These are phyloP conservation scores for Orbilia brochopaga DNA, from an alignment of 2,329 filamentous ascomycete species.

Conservation along the genomic window DNA sequence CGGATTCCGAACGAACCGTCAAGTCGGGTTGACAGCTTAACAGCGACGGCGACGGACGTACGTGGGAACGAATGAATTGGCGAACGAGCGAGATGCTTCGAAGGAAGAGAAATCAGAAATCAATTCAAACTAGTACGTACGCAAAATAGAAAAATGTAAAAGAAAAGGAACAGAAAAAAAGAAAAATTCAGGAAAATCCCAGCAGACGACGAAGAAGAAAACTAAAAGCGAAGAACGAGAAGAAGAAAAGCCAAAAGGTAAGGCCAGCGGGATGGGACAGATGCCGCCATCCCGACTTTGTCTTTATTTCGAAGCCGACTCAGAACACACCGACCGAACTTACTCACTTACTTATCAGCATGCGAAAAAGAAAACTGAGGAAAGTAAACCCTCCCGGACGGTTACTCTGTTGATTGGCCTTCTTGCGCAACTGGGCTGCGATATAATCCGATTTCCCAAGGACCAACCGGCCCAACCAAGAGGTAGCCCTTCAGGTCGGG, in stretches of 20 bases:
- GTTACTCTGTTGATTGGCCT: constrained; percentile 34
- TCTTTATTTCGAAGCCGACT: constrained; percentile 1
- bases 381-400: constrained; percentile 30
- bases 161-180: constrained; percentile 20
- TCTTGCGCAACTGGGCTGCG: constrained; percentile 38
- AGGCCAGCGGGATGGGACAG: background rate
- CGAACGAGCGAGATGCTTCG: constrained; percentile 44
- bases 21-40: background rate
- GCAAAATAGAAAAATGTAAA: no score
- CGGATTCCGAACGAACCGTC: no score
- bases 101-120: constrained; percentile 1
- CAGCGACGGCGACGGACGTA: no score
- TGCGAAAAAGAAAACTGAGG: constrained; percentile 13
- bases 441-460: constrained; percentile 50
- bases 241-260: background rate
- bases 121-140: constrained; percentile 13
- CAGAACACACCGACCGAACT: background rate
- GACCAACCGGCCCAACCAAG: constrained; percentile 27
- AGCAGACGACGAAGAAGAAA: no score
- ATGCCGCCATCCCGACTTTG: constrained; percentile 5
- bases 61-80: background rate
- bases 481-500: constrained; percentile 28
- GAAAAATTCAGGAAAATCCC: constrained; percentile 20
- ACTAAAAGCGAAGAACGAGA: constrained; percentile 16
- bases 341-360: constrained; percentile 28